phyloP scores from a whole-genome alignment of 768 basidiomycete genomes.

The Sistotremastrum niveocremeum region DNA sequence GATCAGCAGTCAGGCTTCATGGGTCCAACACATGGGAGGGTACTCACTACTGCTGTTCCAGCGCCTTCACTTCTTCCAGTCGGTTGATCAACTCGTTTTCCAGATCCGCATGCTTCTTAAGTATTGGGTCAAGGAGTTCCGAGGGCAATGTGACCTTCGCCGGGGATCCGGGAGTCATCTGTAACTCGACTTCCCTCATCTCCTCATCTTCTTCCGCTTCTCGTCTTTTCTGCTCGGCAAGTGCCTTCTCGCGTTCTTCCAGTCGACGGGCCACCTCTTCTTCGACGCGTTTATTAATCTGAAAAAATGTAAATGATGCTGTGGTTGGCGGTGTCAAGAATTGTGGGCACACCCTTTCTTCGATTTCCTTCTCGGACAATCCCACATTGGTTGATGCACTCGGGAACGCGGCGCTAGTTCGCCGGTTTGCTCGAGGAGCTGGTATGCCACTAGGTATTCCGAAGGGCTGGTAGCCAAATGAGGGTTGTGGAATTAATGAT shows the following conservation, averaged over 20 bases:
- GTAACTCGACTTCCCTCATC: constrained; percentile 2
- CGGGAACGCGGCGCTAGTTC: no score
- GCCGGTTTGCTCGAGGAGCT: constrained; percentile 11
- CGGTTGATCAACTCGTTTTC: constrained; percentile 54
- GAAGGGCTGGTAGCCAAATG: constrained; percentile 32
- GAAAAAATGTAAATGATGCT: background rate
- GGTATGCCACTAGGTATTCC: constrained; percentile 28
- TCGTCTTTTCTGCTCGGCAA: constrained; percentile 7
- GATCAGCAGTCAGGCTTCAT: background rate
- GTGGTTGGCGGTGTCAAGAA: constrained; percentile 1
- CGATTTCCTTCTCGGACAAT: constrained; percentile 58
- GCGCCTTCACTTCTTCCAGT: constrained; percentile 31
- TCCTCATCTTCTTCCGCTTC: constrained; percentile 11
- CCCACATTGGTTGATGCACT: constrained; percentile 9
- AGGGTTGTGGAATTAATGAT: constrained; percentile 18
- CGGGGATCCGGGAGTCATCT: constrained; percentile 31
- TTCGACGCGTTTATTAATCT: constrained; percentile 69
- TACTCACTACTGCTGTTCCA: constrained; percentile 62
- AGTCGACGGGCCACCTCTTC: constrained; percentile 57
- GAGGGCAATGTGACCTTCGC: constrained; percentile 20
- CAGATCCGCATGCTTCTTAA: constrained; percentile 52
- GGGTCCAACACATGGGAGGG: background rate
- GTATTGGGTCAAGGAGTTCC: constrained; percentile 44
- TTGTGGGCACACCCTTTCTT: constrained; percentile 43
- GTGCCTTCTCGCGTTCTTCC: constrained; percentile 20